Conservation (phyloP, 805 yeast genomes). For the Candida pseudofarinosa region DNA sequence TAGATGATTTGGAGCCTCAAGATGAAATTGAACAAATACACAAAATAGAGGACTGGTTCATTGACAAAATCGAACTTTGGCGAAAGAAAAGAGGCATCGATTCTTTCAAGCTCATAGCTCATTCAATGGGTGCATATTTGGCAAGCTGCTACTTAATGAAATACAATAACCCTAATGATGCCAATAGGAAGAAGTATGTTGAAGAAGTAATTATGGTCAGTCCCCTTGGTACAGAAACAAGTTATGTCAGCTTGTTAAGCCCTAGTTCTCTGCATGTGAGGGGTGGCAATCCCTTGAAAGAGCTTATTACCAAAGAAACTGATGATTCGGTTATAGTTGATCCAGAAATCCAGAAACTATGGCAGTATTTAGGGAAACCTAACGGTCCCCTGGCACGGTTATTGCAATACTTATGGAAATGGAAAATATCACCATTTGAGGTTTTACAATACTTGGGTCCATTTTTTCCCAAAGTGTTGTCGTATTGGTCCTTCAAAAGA, state of each 20-base stretch:
- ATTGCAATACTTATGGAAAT: conserved; percentile 33
- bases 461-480: conserved; percentile 34
- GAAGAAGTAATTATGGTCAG: conserved; percentile 28
- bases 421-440: conserved; percentile 37
- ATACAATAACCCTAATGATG: conserved; percentile 18
- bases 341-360: conserved; percentile 17
- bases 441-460: conserved; percentile 37
- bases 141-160: conserved; percentile 39
- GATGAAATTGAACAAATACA: conserved; percentile 28
- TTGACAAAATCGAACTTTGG: conserved; percentile 37
- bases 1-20: conserved; percentile 15
- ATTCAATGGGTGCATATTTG: conserved; percentile 43
- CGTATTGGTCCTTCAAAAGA: conserved; percentile 40
- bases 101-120: conserved; percentile 31
- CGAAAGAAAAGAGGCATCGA: conserved; percentile 18
- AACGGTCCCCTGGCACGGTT: conserved; percentile 31
- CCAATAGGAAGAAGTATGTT: conserved; percentile 12
- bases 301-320: conserved; percentile 17
- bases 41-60: conserved; percentile 37
- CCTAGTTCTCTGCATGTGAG: conserved; percentile 30
- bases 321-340: conserved; percentile 15
- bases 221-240: conserved; percentile 44
- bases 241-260: conserved; percentile 29
- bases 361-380: conserved; percentile 35
- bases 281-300: conserved; percentile 35